phyloP scores from a whole-genome alignment of 2,329 filamentous ascomycete species.

The Paecilomyces formosus region DNA sequence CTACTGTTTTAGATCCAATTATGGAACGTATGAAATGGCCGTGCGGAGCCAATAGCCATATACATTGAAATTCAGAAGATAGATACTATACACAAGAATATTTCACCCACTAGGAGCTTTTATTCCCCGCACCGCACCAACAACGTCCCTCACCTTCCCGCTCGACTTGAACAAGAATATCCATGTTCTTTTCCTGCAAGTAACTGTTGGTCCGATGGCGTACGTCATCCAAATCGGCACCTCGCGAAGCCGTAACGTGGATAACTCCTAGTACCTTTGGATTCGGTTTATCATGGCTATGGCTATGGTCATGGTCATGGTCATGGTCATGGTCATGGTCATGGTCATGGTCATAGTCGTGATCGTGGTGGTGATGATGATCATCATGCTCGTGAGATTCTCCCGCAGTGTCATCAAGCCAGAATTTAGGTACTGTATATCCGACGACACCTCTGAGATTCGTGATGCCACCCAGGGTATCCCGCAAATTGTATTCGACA shows the following conservation, averaged over 20 bases:
- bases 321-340: slow-evolving; percentile 49
- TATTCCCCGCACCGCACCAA: slow-evolving; percentile 51
- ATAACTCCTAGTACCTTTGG: slow-evolving; percentile 84
- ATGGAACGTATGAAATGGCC: no score
- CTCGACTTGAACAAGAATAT: slow-evolving; percentile 83
- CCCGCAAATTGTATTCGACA: slow-evolving; percentile 79
- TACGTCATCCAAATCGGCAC: slow-evolving; percentile 73
- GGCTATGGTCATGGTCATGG: slow-evolving; percentile 41
- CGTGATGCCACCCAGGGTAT: slow-evolving; percentile 74
- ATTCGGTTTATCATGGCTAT: slow-evolving; percentile 53
- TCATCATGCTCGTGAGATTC: slow-evolving; percentile 17
- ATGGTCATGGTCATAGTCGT: slow-evolving; percentile 24
- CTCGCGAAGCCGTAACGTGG: slow-evolving; percentile 69
- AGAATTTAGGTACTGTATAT: slow-evolving; percentile 84
- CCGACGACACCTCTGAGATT: slow-evolving; percentile 76
- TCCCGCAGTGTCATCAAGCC: slow-evolving; percentile 65
- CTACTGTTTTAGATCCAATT: no score
- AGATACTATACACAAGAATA: slow-evolving; percentile 1
- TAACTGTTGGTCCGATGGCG: slow-evolving; percentile 68
- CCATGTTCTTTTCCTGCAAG: slow-evolving; percentile 62
- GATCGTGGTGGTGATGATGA: slow-evolving; percentile 24
- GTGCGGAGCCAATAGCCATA: not conserved
- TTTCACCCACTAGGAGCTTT: slow-evolving; percentile 10
- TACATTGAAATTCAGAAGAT: not conserved
- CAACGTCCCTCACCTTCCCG: slow-evolving; percentile 65